These are phyloP conservation scores for Helianthus tuberosus DNA, from an alignment of 129 eudicot species.

Conservation along the genomic window DNA sequence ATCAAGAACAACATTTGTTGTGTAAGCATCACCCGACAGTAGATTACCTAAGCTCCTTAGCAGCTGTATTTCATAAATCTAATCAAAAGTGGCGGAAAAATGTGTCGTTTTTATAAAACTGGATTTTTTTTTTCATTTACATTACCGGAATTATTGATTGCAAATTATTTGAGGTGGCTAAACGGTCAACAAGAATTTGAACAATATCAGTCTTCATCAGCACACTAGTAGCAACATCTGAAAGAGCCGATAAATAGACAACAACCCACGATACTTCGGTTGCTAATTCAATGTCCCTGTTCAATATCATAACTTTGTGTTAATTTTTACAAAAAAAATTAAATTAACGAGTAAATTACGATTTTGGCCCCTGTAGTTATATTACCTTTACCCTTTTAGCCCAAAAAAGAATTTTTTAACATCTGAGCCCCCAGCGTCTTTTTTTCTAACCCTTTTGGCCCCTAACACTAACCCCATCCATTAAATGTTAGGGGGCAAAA, in stretches of 20 bases:
- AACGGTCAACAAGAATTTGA: slow-evolving; percentile 75
- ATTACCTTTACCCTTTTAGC: too few relatives aligned
- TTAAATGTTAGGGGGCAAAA: too few relatives aligned
- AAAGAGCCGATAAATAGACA: slow-evolving; percentile 83
- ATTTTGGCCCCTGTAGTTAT: too few relatives aligned
- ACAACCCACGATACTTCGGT: slow-evolving; percentile 98
- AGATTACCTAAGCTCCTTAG: slow-evolving; percentile 93
- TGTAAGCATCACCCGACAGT: slow-evolving; percentile 79
- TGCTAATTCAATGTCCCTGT: slow-evolving; percentile 85
- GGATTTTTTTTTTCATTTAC: neutral
- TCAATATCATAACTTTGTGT: slow-evolving; percentile 19
- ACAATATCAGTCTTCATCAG: slow-evolving; percentile 71
- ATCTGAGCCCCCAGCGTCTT: too few relatives aligned
- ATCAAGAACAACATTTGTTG: slow-evolving; percentile 60
- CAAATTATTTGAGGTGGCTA: slow-evolving; percentile 70
- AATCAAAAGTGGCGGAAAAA: slow-evolving; percentile 8
- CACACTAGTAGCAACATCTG: slow-evolving; percentile 74
- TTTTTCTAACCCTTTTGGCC: too few relatives aligned
- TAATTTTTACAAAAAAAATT: neutral
- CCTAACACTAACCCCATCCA: too few relatives aligned
- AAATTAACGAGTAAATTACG: too few relatives aligned
- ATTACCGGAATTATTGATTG: slow-evolving; percentile 92
- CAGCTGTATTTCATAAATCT: slow-evolving; percentile 43
- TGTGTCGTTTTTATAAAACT: neutral
- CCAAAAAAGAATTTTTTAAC: too few relatives aligned